phyloP scores from a whole-genome alignment of 495 filamentous ascomycete species.

The Xylaria castorea region DNA sequence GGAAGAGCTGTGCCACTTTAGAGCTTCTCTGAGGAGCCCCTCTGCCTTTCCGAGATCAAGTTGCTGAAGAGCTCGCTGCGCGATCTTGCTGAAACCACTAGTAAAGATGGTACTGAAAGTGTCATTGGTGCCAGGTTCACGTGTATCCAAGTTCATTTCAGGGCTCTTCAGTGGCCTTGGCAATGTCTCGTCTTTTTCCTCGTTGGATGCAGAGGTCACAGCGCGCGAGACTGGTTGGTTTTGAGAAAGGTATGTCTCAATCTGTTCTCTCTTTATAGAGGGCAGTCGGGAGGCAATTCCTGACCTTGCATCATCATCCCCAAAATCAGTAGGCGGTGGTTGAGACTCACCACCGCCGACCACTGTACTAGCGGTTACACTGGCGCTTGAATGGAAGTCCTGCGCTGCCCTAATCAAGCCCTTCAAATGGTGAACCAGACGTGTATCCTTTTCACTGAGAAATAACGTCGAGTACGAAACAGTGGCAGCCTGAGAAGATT shows the following conservation, averaged over 20 bases:
- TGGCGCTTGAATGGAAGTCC: conserved; percentile 29
- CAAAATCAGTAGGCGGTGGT: conserved; percentile 20
- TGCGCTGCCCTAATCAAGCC: conserved; percentile 23
- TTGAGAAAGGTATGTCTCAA: conserved; percentile 25
- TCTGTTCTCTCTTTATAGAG: conserved; percentile 27
- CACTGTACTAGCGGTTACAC: conserved; percentile 27
- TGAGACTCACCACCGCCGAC: conserved; percentile 21
- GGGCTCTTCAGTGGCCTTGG: not conserved
- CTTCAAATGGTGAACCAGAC: conserved; percentile 25
- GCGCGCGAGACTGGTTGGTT: conserved; percentile 15
- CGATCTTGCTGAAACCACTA: conserved; percentile 28
- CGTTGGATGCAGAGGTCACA: not conserved
- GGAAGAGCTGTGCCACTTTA: conserved; percentile 25
- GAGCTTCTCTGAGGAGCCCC: conserved; percentile 22
- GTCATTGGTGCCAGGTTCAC: conserved; percentile 11
- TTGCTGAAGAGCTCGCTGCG: conserved; percentile 27
- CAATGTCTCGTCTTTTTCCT: not conserved
- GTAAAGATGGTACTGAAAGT: conserved; percentile 24
- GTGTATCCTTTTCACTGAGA: conserved; percentile 22
- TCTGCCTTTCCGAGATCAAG: conserved; percentile 27
- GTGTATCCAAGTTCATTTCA: not conserved
- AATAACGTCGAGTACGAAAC: conserved; percentile 27
- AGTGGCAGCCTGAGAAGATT: conserved; percentile 27
- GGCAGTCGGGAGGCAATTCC: conserved; percentile 14
- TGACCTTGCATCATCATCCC: conserved; percentile 25